Percentiles rank a stretch among this genome's conserved stretches.
Conservation (phyloP, 139 green algal species). For the Bryopsis sp. region DNA sequence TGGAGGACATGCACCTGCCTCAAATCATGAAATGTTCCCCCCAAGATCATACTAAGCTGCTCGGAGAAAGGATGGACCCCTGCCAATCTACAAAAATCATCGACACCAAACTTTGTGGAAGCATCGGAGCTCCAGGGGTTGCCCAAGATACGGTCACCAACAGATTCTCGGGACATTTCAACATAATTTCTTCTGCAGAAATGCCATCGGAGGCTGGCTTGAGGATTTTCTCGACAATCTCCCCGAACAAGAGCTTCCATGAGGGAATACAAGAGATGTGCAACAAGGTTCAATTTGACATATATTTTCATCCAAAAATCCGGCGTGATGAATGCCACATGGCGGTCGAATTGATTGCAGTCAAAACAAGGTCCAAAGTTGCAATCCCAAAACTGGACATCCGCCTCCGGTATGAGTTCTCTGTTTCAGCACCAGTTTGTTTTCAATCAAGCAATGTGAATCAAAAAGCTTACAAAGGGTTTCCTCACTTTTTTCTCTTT, state of each 20-base stretch:
- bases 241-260: conserved; percentile 41
- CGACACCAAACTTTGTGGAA: conserved; percentile 62
- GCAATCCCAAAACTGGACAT: too few species aligned
- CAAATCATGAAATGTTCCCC: conserved; percentile 68
- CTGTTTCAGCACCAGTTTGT: too few species aligned
- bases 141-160: conserved; percentile 65
- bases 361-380: neutral
- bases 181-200: conserved; percentile 57
- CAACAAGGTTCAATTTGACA: conserved; percentile 35
- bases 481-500: too few species aligned
- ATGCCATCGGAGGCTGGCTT: conserved; percentile 42
- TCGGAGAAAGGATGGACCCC: conserved; percentile 76
- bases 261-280: conserved; percentile 31
- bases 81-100: conserved; percentile 54
- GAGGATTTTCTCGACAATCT: conserved; percentile 67
- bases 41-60: conserved; percentile 73
- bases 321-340: conserved; percentile 72
- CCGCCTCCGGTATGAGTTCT: too few species aligned
- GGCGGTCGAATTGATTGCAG: conserved; percentile 50
- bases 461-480: too few species aligned
- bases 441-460: too few species aligned
- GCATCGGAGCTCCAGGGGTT: conserved; percentile 62
- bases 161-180: conserved; percentile 57
- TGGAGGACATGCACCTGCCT: conserved; percentile 61
- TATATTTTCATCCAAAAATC: too few species aligned